Evolutionary conservation across 1,139 yeast species (phyloP), one percentile per base, ranked within the genome.

Genomic region (Candida mesenterica): DNA sequence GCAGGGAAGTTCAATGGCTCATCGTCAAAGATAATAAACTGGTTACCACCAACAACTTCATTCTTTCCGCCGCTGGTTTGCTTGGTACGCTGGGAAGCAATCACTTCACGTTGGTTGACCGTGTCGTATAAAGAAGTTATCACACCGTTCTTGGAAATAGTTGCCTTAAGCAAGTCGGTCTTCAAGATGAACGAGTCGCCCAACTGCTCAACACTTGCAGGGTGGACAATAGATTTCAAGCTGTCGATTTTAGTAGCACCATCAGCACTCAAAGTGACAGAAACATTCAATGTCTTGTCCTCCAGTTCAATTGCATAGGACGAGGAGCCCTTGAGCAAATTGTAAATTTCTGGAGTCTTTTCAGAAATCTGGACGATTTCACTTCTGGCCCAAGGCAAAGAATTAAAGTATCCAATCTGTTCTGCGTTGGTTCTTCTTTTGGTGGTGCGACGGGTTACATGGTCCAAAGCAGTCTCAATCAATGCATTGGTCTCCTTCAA

Each of bases 1-100:
- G 97, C 97, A 33, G 90, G 96, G 79, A 82, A 90, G 40, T 75
- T 81, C 52, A 88, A 66, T 9, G 97, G 97, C 45, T 88, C 86
- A 57, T 92, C 97, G 45, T 89, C 92, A 52, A 85, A 85, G 38
- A 92, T 55, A 2, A 87, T 76, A 46, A 78, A 80, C 57, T 85
- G 95, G 52, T 87, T 86, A 24, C 89, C 96, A 24, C 88, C 88
- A 25, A 52, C 40, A 27, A 50, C 42, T 13, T 39, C 37, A 15
- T 44, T 45, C 14, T 52, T 53, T 17, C 61, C 60, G 27, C 68
- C 72, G 32, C 58, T 55, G 7, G 82, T 77, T 42, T 68, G 71
- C 39, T 60, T 57, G 4, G 72, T 66, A 15, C 69, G 66, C 3
- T 75, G 64, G 4, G 69, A 48, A 42, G 84, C 86, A 40, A 90